phyloP scores from a whole-genome alignment of 306 rosid species.

The Herpetospermum pedunculosum region DNA sequence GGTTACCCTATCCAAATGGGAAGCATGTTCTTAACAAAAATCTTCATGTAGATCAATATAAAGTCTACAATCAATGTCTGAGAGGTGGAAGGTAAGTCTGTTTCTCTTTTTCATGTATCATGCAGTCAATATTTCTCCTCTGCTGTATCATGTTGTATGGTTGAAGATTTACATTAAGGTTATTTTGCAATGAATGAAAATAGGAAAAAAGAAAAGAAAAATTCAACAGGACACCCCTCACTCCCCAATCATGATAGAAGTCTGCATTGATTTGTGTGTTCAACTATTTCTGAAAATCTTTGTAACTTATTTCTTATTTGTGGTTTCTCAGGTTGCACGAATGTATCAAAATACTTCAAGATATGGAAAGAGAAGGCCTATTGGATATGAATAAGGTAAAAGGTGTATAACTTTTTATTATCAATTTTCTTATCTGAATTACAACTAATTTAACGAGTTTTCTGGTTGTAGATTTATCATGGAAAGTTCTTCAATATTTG shows the following conservation, averaged over 20 bases:
- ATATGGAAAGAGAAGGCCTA: conserved; percentile 53
- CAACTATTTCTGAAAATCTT: background rate
- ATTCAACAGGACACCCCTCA: background rate
- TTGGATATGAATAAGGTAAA: conserved; percentile 91
- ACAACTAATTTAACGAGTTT: conserved; percentile 20
- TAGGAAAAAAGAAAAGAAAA: background rate
- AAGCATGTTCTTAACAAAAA: conserved; percentile 24
- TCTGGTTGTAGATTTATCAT: conserved; percentile 70
- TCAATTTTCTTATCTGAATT: conserved; percentile 17
- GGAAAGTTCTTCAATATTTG: conserved; percentile 75
- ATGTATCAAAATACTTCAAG: conserved; percentile 62
- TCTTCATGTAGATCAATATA: conserved; percentile 35
- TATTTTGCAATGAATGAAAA: background rate
- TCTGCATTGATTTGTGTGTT: background rate
- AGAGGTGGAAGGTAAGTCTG: conserved; percentile 54
- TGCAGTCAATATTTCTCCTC: conserved; percentile 7
- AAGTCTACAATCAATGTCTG: conserved; percentile 48
- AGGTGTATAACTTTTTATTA: conserved; percentile 11
- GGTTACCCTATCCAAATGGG: conserved; percentile 26
- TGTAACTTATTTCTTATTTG: conserved; percentile 23
- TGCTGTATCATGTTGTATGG: background rate
- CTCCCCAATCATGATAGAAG: background rate
- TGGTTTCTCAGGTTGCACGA: conserved; percentile 48
- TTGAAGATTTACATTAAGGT: background rate
- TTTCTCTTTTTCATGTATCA: conserved; percentile 4